phyloP scores from a whole-genome alignment of 192 early-diverging fungal species.

The Thoreauomyces humboldtii region DNA sequence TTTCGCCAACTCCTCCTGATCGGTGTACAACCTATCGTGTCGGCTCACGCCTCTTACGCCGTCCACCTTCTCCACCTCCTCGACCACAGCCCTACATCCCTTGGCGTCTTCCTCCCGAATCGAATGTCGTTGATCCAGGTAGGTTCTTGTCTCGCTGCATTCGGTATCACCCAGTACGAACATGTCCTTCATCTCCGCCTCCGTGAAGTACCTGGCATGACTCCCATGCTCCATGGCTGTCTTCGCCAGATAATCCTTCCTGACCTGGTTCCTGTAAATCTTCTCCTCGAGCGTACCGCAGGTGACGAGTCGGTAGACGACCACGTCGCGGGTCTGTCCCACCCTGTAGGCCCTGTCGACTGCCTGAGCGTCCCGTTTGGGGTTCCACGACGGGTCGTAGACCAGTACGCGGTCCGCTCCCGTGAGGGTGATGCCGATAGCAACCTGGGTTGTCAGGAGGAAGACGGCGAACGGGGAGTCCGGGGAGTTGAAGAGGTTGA shows the following conservation, averaged over 20 bases:
- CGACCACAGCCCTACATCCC: neutral
- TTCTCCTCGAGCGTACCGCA: slow-evolving; percentile 79
- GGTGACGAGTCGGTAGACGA: slow-evolving; percentile 70
- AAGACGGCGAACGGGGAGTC: slow-evolving; percentile 10
- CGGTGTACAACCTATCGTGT: slow-evolving; percentile 22
- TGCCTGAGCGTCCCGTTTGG: slow-evolving; percentile 74
- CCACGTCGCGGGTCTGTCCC: slow-evolving; percentile 80
- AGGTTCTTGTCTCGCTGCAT: slow-evolving; percentile 4
- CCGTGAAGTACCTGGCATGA: slow-evolving; percentile 22
- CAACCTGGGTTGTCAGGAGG: slow-evolving; percentile 23
- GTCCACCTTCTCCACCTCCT: neutral
- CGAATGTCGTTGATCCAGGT: slow-evolving; percentile 16
- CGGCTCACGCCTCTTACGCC: slow-evolving; percentile 14
- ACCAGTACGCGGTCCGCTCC: slow-evolving; percentile 24
- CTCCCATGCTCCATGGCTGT: slow-evolving; percentile 14
- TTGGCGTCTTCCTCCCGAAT: neutral
- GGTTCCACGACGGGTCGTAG: slow-evolving; percentile 28
- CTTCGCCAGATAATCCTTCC: slow-evolving; percentile 21
- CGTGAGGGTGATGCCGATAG: slow-evolving; percentile 25
- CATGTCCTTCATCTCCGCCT: slow-evolving; percentile 27
- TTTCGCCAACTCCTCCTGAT: neutral
- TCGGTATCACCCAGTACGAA: slow-evolving; percentile 18
- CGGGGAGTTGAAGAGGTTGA: slow-evolving; percentile 25
- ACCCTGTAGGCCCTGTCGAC: slow-evolving; percentile 92
- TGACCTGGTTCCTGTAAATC: slow-evolving; percentile 26